Conservation (phyloP, 345 rosid genomes). For the Noccaea caerulescens region DNA sequence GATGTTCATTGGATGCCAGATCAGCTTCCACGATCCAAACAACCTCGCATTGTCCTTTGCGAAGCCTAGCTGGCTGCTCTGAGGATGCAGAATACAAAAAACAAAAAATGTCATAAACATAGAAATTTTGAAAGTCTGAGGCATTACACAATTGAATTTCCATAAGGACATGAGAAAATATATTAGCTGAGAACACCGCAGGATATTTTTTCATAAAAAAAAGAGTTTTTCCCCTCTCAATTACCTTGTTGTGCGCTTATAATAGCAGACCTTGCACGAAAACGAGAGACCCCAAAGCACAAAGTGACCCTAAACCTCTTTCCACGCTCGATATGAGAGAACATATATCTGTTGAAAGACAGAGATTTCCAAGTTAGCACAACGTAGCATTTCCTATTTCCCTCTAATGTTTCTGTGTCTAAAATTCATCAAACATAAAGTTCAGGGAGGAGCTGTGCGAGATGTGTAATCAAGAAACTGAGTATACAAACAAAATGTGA, state of each 20-base stretch:
- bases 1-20: slow-evolving; percentile 60
- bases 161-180: slow-evolving; percentile 8
- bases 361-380: slow-evolving; percentile 30
- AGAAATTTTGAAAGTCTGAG: background rate
- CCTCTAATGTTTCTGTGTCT: background rate
- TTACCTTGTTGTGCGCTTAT: slow-evolving; percentile 61
- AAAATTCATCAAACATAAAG: background rate
- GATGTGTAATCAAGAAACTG: too few species aligned
- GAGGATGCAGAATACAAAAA: slow-evolving; percentile 45
- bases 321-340: slow-evolving; percentile 48
- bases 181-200: background rate
- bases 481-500: too few species aligned
- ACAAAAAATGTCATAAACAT: background rate
- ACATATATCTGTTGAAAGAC: slow-evolving; percentile 56
- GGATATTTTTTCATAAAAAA: background rate
- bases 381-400: slow-evolving; percentile 5
- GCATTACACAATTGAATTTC: slow-evolving; percentile 4
- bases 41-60: slow-evolving; percentile 58
- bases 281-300: slow-evolving; percentile 49
- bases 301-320: slow-evolving; percentile 50
- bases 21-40: slow-evolving; percentile 88
- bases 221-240: background rate
- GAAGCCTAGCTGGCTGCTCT: slow-evolving; percentile 55
- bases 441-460: background rate
- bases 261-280: slow-evolving; percentile 48